Evolutionary conservation across 345 rosid genomes (phyloP), one percentile per base, ranked within the genome.

Genomic region (Populus davidiana): DNA sequence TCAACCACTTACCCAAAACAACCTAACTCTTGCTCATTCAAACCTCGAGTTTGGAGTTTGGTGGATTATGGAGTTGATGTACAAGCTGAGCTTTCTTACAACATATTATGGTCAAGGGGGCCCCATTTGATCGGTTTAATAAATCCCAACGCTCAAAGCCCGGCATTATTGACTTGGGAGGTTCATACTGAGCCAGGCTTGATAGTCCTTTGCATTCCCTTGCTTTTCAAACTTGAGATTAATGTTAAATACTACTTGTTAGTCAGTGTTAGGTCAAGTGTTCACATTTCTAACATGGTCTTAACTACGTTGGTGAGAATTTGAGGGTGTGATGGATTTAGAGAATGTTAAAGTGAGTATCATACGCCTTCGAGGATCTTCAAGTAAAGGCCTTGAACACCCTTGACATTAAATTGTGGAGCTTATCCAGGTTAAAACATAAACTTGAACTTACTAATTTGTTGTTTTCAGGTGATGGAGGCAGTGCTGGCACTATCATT

Each of bases 391-490:
- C 25, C 8, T 20, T 25, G 20, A 54, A 20, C 23, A 54, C 61
- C 23, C 61, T 54, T 21, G 17, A 41, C 44, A 41, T 41, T 11
- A 41, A 2, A 10, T 4, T 47, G 50, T 47, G 50, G 50, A 47
- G 1, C 10, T 13, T 44, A 17, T 13, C 50, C 13, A 44, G 2
- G 2, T 44, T 44, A 1, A 50, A 14, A 50, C 56, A 50, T 50
- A 20, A 50, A 50, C 21, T 18, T 50, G 56, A 8, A 50, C 13
- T 9, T 41, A 5, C 36, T 66, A 65, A 49, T 69, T 8, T 70
- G 43, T 11, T 43, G 38, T 27, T 77, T 71, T 65, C 86, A 94
- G 98, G 83, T 44, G 76, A 84, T 74, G 84, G 82, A 33, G 73
- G 82, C 20, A 77, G 69, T 23, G 39, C 12, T 54, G 73, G 36